These are phyloP conservation scores for Lactifluus pinguis DNA, from an alignment of 768 basidiomycete species.

Conservation along the genomic window DNA sequence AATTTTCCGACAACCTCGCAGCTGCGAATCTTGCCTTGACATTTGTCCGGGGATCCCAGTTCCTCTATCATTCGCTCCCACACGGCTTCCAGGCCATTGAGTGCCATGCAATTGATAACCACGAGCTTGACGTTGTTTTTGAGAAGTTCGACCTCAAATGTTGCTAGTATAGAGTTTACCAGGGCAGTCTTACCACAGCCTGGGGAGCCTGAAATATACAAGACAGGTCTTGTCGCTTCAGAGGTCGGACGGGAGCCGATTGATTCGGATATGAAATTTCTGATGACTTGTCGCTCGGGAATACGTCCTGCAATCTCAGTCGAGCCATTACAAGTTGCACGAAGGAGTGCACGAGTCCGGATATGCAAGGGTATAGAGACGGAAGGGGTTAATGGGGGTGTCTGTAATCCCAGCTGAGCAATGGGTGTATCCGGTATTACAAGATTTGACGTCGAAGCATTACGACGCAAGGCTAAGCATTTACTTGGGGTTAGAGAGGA, in stretches of 20 bases:
- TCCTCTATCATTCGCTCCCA: constrained; percentile 64
- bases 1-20: constrained; percentile 34
- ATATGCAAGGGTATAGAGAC: constrained; percentile 38
- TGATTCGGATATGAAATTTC: constrained; percentile 51
- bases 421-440: constrained; percentile 34
- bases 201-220: constrained; percentile 90
- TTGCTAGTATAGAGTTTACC: constrained; percentile 52
- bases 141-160: constrained; percentile 28
- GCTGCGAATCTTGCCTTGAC: constrained; percentile 35
- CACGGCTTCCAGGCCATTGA: constrained; percentile 55
- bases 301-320: constrained; percentile 59
- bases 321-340: constrained; percentile 56
- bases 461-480: constrained; percentile 34
- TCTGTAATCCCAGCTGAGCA: constrained; percentile 38
- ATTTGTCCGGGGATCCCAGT: constrained; percentile 31
- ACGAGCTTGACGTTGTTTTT: constrained; percentile 40
- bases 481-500: constrained; percentile 11
- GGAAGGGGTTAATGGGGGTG: constrained; percentile 57
- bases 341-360: constrained; percentile 61
- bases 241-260: constrained; percentile 26
- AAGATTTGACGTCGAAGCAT: constrained; percentile 41
- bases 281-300: constrained; percentile 48
- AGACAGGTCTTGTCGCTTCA: constrained; percentile 31
- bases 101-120: constrained; percentile 73
- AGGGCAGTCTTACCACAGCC: constrained; percentile 91